A percentile compares a stretch with the other conserved stretches of the same genome.
phyloP scores from a whole-genome alignment of 148 eudicot genomes.

The Rhododendron mucronatum region DNA sequence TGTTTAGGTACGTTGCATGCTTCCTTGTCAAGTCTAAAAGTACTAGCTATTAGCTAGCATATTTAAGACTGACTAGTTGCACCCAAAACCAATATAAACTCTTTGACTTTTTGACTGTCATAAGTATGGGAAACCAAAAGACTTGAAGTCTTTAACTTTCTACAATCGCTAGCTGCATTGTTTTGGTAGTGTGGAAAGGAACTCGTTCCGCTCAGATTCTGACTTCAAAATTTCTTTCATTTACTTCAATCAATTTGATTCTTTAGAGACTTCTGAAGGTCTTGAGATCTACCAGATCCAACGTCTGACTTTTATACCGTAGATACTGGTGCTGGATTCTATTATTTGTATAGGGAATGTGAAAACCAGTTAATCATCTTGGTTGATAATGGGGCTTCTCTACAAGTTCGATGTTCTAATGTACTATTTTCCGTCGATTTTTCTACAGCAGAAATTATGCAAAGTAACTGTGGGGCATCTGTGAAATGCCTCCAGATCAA shows the following conservation, averaged over 20 bases:
- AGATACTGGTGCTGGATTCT: not conserved
- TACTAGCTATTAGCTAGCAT: not conserved
- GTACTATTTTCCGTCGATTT: not conserved
- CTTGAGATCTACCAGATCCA: not conserved
- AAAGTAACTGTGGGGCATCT: slow-evolving; percentile 61
- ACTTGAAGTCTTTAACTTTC: not conserved
- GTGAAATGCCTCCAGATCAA: slow-evolving; percentile 51
- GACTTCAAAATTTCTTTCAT: not conserved
- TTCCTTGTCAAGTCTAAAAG: not conserved
- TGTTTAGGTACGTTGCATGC: not conserved
- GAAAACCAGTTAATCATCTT: not conserved
- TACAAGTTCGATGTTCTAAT: not conserved
- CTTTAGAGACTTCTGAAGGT: not conserved
- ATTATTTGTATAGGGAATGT: slow-evolving; percentile 13
- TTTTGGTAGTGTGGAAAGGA: not conserved
- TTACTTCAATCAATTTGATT: not conserved
- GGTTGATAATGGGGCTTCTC: not conserved
- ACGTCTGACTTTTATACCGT: not conserved
- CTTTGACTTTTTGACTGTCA: not conserved
- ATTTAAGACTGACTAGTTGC: not conserved
- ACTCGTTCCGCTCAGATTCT: not conserved
- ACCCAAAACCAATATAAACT: not conserved
- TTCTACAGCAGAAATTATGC: slow-evolving; percentile 45
- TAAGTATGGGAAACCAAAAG: not conserved
- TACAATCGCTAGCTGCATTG: not conserved